Percentiles rank a stretch among this genome's conserved stretches.
Conservation (phyloP, 345 rosid species). For the Erysimum cheiranthoides region DNA sequence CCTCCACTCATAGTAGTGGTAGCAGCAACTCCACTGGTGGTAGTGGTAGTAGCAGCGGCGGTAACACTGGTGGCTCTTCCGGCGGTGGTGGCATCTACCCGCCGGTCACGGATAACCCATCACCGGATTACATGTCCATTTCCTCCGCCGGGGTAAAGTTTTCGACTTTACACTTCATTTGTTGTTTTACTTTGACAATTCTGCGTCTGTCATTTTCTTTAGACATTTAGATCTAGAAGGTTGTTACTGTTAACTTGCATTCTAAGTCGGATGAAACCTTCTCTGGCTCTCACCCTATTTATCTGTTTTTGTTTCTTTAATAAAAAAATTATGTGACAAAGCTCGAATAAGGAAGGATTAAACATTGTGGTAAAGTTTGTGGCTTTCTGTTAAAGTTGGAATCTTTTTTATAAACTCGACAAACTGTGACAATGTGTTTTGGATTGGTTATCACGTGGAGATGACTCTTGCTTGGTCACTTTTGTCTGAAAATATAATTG, state of each 20-base stretch:
- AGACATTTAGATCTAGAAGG: conserved; percentile 10
- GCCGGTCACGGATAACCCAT: conserved; percentile 46
- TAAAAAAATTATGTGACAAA: conserved; percentile 18
- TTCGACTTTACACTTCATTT: conserved; percentile 30
- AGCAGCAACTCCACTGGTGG: conserved; percentile 32
- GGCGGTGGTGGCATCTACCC: conserved; percentile 38
- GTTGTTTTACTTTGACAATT: conserved; percentile 1
- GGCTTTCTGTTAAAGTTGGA: conserved; percentile 44
- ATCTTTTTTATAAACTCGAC: conserved; percentile 16
- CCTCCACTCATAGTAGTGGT: conserved; percentile 28
- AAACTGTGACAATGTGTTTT: conserved; percentile 36
- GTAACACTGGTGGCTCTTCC: conserved; percentile 36
- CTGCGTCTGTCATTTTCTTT: conserved; percentile 16
- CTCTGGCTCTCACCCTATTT: background rate
- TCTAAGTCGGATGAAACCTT: background rate
- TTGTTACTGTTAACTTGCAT: background rate
- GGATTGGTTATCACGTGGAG: conserved; percentile 47
- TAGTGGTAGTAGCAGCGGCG: conserved; percentile 25
- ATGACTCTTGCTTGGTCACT: conserved; percentile 41
- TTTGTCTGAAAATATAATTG: conserved; percentile 41
- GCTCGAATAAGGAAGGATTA: conserved; percentile 15
- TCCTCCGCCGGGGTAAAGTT: conserved; percentile 56
- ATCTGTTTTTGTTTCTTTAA: conserved; percentile 6
- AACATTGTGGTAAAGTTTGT: conserved; percentile 24
- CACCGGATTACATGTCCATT: conserved; percentile 64